Conservation (phyloP, 2,329 filamentous ascomycete species). For the Colletotrichum chrysophilum region DNA sequence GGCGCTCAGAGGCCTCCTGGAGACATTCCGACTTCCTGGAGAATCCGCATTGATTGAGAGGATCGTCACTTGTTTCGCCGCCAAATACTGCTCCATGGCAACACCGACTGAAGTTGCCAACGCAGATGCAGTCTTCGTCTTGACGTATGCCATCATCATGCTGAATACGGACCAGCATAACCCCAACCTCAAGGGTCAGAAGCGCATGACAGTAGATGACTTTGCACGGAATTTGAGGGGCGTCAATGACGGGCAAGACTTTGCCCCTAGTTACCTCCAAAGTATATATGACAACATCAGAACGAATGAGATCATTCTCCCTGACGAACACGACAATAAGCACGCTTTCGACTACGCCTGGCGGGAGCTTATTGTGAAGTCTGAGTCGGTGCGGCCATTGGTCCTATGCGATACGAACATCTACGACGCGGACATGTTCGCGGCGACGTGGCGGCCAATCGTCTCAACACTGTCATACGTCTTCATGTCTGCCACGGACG, state of each 20-base stretch:
- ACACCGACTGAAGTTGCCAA: conserved; percentile 79
- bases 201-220: conserved; percentile 83
- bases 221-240: conserved; percentile 91
- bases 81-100: conserved; percentile 78
- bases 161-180: conserved; percentile 98
- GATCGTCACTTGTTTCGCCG: conserved; percentile 86
- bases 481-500: conserved; percentile 98
- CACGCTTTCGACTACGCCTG: conserved; percentile 97
- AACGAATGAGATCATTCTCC: conserved; percentile 92
- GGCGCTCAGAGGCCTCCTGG: conserved; percentile 83
- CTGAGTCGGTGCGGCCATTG: conserved; percentile 75
- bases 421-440: conserved; percentile 97
- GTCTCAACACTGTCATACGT: conserved; percentile 96
- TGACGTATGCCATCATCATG: conserved; percentile 97
- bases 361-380: conserved; percentile 91
- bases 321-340: conserved; percentile 96
- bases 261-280: conserved; percentile 81
- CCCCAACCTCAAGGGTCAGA: conserved; percentile 79
- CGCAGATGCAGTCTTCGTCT: conserved; percentile 85
- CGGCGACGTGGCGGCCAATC: conserved; percentile 93
- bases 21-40: conserved; percentile 91
- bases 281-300: conserved; percentile 92
- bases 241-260: conserved; percentile 85
- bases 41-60: conserved; percentile 93
- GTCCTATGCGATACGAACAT: conserved; percentile 88